Conservation (phyloP, 345 rosid species). For the Populus alba region DNA sequence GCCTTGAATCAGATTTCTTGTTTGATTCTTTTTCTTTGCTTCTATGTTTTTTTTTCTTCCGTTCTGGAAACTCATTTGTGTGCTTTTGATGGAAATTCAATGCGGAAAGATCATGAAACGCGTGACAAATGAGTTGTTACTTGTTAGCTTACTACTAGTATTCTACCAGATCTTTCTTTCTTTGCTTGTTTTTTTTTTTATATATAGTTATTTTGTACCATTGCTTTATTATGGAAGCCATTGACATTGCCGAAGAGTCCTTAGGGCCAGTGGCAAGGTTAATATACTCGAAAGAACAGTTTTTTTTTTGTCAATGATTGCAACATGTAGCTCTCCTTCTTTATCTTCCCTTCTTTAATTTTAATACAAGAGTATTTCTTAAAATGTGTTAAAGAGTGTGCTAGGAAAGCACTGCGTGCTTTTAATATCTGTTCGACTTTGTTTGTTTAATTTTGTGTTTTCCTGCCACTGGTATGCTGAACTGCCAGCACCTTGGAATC, state of each 20-base stretch:
- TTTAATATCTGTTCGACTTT: background rate
- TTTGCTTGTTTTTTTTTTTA: background rate
- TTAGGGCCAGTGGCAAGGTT: background rate
- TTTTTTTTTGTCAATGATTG: constrained; percentile 11
- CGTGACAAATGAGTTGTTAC: constrained; percentile 19
- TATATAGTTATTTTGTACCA: background rate
- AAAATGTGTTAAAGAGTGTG: background rate
- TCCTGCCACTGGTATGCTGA: background rate
- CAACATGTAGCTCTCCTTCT: constrained; percentile 14
- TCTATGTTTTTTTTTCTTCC: constrained; percentile 3
- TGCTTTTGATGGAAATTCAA: constrained; percentile 25
- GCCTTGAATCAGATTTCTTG: constrained; percentile 28
- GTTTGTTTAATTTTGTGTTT: background rate
- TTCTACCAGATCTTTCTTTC: background rate
- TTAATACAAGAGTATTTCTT: background rate
- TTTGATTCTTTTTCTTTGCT: background rate
- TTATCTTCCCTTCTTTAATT: background rate
- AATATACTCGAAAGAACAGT: constrained; percentile 11
- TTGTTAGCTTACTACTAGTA: constrained; percentile 1
- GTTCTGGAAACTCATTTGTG: constrained; percentile 11
- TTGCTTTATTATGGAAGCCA: background rate
- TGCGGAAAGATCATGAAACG: constrained; percentile 35
- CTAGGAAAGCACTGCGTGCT: background rate
- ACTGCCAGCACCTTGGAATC: background rate
- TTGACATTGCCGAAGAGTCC: background rate